Evolutionary conservation across 768 basidiomycete species (phyloP).

Genomic region (Pulveroboletus sp.): DNA sequence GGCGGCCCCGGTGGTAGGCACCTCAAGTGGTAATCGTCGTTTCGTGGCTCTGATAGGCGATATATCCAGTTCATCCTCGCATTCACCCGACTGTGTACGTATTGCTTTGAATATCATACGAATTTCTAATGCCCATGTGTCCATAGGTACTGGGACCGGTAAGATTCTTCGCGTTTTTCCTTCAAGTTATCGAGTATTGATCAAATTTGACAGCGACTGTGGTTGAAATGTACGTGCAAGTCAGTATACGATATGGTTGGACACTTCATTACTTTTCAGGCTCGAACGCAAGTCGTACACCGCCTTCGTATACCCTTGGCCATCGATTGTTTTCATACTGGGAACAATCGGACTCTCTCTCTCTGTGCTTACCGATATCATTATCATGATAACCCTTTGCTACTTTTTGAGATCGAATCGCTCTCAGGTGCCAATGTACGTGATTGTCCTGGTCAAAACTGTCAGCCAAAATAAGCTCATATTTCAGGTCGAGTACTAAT

Average conservation of each 20-base stretch:
- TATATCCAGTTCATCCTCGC: slow-evolving; percentile 12
- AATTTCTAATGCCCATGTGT: not conserved
- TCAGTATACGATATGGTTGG: not conserved
- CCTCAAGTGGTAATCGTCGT: not conserved
- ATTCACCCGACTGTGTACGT: slow-evolving; percentile 18
- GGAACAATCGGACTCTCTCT: slow-evolving; percentile 35
- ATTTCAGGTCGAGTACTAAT: not conserved
- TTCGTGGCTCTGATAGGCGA: not conserved
- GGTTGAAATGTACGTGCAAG: slow-evolving; percentile 16
- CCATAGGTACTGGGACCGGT: slow-evolving; percentile 21
- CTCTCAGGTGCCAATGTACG: slow-evolving; percentile 34
- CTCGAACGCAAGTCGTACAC: slow-evolving; percentile 7
- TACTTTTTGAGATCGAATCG: slow-evolving; percentile 37
- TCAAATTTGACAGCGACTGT: slow-evolving; percentile 10
- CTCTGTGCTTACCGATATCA: slow-evolving; percentile 41
- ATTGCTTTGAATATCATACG: not conserved
- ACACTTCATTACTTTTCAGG: slow-evolving; percentile 1
- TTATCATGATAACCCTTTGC: slow-evolving; percentile 42
- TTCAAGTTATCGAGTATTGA: not conserved
- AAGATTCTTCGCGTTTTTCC: not conserved
- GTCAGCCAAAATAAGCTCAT: not conserved
- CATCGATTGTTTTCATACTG: not conserved
- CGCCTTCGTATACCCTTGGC: slow-evolving; percentile 3
- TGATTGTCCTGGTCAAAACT: not conserved
- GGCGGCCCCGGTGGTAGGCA: slow-evolving; percentile 16